Evolutionary conservation across 2,329 filamentous ascomycete genomes (phyloP), one percentile per base, ranked within the genome.

Genomic region (Diaporthe capsici): DNA sequence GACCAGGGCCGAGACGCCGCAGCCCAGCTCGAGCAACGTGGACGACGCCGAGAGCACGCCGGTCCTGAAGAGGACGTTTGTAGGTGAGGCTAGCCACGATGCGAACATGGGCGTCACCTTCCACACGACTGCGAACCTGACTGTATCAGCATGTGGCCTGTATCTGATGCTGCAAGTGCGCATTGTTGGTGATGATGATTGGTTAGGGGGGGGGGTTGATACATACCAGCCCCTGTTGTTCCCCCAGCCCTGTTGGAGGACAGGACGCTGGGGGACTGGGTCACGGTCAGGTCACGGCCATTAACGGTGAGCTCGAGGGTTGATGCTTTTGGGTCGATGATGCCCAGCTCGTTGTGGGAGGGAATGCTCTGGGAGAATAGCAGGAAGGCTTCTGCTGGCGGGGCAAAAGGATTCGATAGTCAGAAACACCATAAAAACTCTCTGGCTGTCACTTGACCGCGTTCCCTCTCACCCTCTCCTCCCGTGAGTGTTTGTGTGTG

Each of bases 91-190:
- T 61, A 98, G 89, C 95, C 95, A 98, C 78, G 91, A 87, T 31
- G 96, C 94, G 81, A 98, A 92, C 60, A 92, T 87, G 12, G 96
- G 95, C 0, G 95, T 96, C 79, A 98, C 93, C 84, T 94, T 95
- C 97, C 97, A 99, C 12, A 98, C 87, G 25, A 98, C 95, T 94
- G 75, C 53, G 55, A 22, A 57, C 17, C 22, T 13, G 5, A 47
- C 17, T 10, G 15, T 6, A 20, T 42, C 12, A 53, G 25, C 15
- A 28, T 1, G 17, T n/a, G 15, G 65, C 44, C 42, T 3, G 20
- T 25, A 42, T 4, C 5, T 49, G 55, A 9, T 4, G 17, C 4
- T 2, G 15, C 9, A 10, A 42, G 39, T 1, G 25, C 2, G 12
- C 4, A 0, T 28, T 5, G 39, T 17, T 12, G 37, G 6, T 44